phyloP scores from a whole-genome alignment of 2,329 filamentous ascomycete genomes.

The Alternaria arborescens region DNA sequence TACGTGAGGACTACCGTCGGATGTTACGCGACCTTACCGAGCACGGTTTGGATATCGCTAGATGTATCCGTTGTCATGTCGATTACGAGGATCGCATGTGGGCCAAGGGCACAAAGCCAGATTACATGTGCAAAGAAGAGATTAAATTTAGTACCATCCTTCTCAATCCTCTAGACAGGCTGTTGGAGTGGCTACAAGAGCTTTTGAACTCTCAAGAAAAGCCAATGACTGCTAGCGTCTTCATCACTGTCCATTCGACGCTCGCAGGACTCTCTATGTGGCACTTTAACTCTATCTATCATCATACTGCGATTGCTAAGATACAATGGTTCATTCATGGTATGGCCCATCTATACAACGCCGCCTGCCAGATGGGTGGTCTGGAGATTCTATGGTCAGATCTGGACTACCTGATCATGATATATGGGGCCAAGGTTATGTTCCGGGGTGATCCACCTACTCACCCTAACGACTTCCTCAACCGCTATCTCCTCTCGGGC shows the following conservation, averaged over 20 bases:
- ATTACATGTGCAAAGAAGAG: constrained; percentile 27
- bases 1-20: constrained; percentile 5
- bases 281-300: constrained; percentile 18
- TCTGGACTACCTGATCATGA: constrained; percentile 31
- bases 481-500: constrained; percentile 14
- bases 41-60: constrained; percentile 13
- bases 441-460: constrained; percentile 27
- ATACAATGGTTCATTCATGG: constrained; percentile 26
- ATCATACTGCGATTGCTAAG: constrained; percentile 16
- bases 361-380: constrained; percentile 26
- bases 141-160: constrained; percentile 29
- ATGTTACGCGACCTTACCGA: constrained; percentile 15
- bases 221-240: constrained; percentile 9
- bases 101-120: constrained; percentile 20
- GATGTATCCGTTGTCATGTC: constrained; percentile 22
- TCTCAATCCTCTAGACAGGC: constrained; percentile 5
- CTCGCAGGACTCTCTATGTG: constrained; percentile 22
- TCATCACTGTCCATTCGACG: constrained; percentile 23
- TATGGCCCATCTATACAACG: constrained; percentile 32
- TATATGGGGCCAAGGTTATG: constrained; percentile 23
- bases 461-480: constrained; percentile 20
- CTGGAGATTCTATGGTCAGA: constrained; percentile 25
- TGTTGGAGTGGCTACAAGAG: constrained; percentile 20
- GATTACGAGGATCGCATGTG: constrained; percentile 30
- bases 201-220: constrained; percentile 3